A percentile compares a stretch with the other conserved stretches of the same genome.
These are phyloP conservation scores for Rubia peregrina DNA, from an alignment of 305 asterid genomes.

Conservation along the genomic window DNA sequence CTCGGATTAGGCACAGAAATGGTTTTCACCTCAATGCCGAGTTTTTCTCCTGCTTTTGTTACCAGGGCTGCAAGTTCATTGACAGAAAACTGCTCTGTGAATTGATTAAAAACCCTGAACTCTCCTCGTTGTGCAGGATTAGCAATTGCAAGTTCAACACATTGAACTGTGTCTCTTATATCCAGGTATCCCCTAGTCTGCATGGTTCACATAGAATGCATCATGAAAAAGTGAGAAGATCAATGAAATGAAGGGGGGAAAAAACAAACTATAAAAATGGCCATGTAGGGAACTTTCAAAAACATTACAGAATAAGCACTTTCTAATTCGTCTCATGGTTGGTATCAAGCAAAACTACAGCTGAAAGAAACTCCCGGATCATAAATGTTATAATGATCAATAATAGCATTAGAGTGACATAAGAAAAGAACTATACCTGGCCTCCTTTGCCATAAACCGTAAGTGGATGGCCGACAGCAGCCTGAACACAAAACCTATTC, in stretches of 20 bases:
- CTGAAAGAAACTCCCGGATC: background rate
- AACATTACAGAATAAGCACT: background rate
- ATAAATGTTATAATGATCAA: background rate
- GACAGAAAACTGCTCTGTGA: slow-evolving; percentile 92
- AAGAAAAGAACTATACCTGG: slow-evolving; percentile 45
- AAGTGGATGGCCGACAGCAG: slow-evolving; percentile 93
- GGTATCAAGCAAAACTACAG: background rate
- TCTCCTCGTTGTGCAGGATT: slow-evolving; percentile 87
- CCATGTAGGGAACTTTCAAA: background rate
- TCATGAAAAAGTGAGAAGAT: slow-evolving; percentile 9
- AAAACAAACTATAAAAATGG: background rate
- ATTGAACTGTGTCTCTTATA: slow-evolving; percentile 90
- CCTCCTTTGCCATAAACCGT: slow-evolving; percentile 97
- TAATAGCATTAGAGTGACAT: background rate
- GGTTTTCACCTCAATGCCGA: slow-evolving; percentile 70
- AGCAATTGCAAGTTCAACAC: slow-evolving; percentile 87
- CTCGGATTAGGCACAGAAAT: slow-evolving; percentile 81
- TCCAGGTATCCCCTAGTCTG: slow-evolving; percentile 96
- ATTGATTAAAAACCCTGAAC: slow-evolving; percentile 87
- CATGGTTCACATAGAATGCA: slow-evolving; percentile 7
- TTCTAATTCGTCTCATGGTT: background rate
- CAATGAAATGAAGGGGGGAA: background rate
- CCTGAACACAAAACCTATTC: slow-evolving; percentile 93
- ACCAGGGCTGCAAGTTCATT: slow-evolving; percentile 80
- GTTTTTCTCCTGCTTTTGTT: slow-evolving; percentile 72